phyloP scores from a whole-genome alignment of 305 asterid genomes.

The Ilex paraguariensis region DNA sequence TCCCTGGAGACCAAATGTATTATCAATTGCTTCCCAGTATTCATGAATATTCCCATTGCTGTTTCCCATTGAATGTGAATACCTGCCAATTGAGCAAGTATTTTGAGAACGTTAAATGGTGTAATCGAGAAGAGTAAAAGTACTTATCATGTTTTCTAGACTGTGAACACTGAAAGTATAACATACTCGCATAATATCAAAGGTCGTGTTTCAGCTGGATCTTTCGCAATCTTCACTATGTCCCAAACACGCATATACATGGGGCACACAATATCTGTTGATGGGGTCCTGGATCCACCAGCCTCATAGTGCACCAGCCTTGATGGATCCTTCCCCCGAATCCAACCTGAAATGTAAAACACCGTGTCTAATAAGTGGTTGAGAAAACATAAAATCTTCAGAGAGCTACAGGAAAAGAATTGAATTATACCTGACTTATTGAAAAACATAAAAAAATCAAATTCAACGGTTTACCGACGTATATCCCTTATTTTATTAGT shows the following conservation, averaged over 20 bases:
- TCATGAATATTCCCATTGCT: slow-evolving; percentile 86
- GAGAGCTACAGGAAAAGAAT: too few species aligned
- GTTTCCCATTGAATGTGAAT: slow-evolving; percentile 97
- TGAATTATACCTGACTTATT: too few species aligned
- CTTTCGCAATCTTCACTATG: slow-evolving; percentile 82
- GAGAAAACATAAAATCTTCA: too few species aligned
- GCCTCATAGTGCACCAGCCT: slow-evolving; percentile 94
- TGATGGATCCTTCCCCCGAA: slow-evolving; percentile 84
- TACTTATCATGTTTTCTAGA: too few species aligned
- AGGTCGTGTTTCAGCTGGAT: slow-evolving; percentile 86
- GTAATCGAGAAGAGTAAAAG: slow-evolving; percentile 8
- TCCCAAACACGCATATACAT: slow-evolving; percentile 96
- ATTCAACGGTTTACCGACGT: too few species aligned
- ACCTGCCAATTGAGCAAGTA: slow-evolving; percentile 41
- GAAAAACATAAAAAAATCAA: too few species aligned
- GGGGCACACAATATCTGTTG: slow-evolving; percentile 98
- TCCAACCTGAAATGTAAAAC: slow-evolving; percentile 58
- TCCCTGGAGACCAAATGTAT: slow-evolving; percentile 96
- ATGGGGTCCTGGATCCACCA: slow-evolving; percentile 84
- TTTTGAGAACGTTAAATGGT: slow-evolving; percentile 20
- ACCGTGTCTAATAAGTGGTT: too few species aligned
- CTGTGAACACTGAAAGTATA: slow-evolving; percentile 19
- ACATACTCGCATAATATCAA: slow-evolving; percentile 96
- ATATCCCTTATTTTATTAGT: too few species aligned
- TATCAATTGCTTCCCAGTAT: slow-evolving; percentile 99